Evolutionary conservation across 2,329 filamentous ascomycete species (phyloP), one percentile per base, ranked within the genome.

Genomic region (Ilyonectria robusta): DNA sequence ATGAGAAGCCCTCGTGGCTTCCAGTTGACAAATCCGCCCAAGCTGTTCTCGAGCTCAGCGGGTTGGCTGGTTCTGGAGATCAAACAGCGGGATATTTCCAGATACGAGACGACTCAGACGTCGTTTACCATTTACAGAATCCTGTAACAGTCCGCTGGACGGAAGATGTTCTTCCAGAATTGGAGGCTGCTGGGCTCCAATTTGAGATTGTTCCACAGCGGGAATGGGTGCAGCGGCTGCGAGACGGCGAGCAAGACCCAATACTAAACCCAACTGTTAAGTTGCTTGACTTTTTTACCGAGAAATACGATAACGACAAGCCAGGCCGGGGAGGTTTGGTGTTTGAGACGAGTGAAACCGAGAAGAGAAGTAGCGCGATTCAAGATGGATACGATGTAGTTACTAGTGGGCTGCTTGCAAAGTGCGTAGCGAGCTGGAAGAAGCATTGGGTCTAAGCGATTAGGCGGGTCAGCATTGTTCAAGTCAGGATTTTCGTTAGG

Each of bases 111-210:
- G 64, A 66, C 13, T 19, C 56, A 2, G 70, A 76, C 2, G 71
- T 80, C 0, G 81, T 89, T 17, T 87, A 84, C 65, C 86, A 89
- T 64, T 78, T 91, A 9, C 80, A 86, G n/a, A 89, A 89, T 65
- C 82, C 83, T 0, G 76, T 70, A 7, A 76, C 79, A 0, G 84
- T 87, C 69, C 80, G 84, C 33, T 89, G 86, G 86, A 87, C 84
- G 0, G 64, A 79, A 0, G 84, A 88, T 57, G 76, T 91, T 2
- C 81, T 90, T 0, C 87, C 87, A 2, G 81, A 82, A 4, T 76
- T 90, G 8, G 76, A 74, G n/a, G 72, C 76, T 0, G 81, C 83
- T 0, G 85, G 85, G 0, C 72, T 88, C 6, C 65, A 79, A 17
- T 87, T 86, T 54, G 77, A 82, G 19, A 74, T 79, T 7, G 82